A percentile compares a stretch with the other conserved stretches of the same genome.
Conservation (phyloP, 2,329 filamentous ascomycete genomes). For the Raffaelea ambrosiae region DNA sequence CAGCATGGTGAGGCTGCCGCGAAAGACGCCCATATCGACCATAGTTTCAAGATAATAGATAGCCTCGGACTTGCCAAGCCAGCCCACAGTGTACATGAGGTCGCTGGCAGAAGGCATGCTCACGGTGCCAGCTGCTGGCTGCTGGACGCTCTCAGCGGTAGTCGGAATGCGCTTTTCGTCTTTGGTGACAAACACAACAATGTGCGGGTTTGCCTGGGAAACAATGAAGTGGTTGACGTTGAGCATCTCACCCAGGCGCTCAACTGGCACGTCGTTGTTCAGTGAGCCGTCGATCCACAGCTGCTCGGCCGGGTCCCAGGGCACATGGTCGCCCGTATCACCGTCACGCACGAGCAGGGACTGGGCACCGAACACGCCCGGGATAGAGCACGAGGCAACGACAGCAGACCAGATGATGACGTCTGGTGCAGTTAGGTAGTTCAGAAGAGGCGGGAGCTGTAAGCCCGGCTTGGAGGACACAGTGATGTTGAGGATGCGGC, state of each 20-base stretch:
- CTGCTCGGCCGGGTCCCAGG: conserved; percentile 80
- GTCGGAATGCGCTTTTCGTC: conserved; percentile 50
- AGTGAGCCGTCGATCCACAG: conserved; percentile 93
- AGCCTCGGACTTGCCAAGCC: conserved; percentile 69
- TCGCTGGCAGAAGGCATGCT: conserved; percentile 3
- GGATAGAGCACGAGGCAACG: conserved; percentile 90
- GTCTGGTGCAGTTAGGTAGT: conserved; percentile 89
- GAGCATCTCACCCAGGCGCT: conserved; percentile 84
- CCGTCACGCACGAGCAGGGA: conserved; percentile 79
- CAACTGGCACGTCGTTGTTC: conserved; percentile 89
- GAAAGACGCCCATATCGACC: conserved; percentile 71
- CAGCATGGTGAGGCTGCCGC: conserved; percentile 69
- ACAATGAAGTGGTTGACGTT: conserved; percentile 98
- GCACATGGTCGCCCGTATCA: conserved; percentile 63
- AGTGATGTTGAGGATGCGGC: conserved; percentile 86
- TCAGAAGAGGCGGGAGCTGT: conserved; percentile 77
- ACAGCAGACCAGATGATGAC: conserved; percentile 96
- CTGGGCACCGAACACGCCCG: conserved; percentile 72
- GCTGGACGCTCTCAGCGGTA: not conserved
- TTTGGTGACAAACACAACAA: conserved; percentile 73
- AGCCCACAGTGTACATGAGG: conserved; percentile 60
- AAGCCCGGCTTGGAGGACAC: conserved; percentile 84
- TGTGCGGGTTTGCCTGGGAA: conserved; percentile 91
- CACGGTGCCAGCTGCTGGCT: not conserved
- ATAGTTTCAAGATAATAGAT: conserved; percentile 74